Conservation (phyloP, 495 filamentous ascomycete genomes). For the Penicillium cosmopolitanum region DNA sequence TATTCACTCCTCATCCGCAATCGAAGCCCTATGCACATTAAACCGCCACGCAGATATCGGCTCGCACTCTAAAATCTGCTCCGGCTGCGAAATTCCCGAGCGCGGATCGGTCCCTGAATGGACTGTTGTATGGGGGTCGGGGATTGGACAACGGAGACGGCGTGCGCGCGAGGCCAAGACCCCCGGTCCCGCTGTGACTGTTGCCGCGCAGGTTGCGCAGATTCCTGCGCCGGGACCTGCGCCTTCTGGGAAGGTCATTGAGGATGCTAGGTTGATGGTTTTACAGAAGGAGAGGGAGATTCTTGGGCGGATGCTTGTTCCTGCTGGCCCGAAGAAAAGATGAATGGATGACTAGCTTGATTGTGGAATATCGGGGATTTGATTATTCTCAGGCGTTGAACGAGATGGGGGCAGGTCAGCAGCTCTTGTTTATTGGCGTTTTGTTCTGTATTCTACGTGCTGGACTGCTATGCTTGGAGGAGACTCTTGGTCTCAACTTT, state of each 20-base stretch:
- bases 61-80: conserved; percentile 46
- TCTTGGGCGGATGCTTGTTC: conserved; percentile 42
- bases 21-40: conserved; percentile 41
- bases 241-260: conserved; percentile 42
- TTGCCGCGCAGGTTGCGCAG: conserved; percentile 25
- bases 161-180: conserved; percentile 30
- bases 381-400: too few species aligned
- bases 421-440: neutral
- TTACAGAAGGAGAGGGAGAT: conserved; percentile 50
- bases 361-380: too few species aligned
- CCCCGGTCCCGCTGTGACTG: conserved; percentile 27
- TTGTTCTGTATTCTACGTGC: neutral
- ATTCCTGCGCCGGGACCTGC: conserved; percentile 25
- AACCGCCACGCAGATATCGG: conserved; percentile 38
- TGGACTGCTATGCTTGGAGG: too few species aligned
- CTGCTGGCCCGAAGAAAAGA: conserved; percentile 33
- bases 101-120: conserved; percentile 38
- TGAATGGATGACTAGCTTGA: conserved; percentile 6
- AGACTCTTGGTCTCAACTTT: too few species aligned
- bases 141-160: conserved; percentile 39
- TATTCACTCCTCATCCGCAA: conserved; percentile 37
- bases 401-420: too few species aligned
- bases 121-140: conserved; percentile 49
- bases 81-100: conserved; percentile 37
- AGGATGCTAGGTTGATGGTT: conserved; percentile 51